A percentile compares a stretch with the other conserved stretches of the same genome.
These are phyloP conservation scores for Cyberlindnera mycetangii DNA, from an alignment of 805 yeast species.

Conservation along the genomic window DNA sequence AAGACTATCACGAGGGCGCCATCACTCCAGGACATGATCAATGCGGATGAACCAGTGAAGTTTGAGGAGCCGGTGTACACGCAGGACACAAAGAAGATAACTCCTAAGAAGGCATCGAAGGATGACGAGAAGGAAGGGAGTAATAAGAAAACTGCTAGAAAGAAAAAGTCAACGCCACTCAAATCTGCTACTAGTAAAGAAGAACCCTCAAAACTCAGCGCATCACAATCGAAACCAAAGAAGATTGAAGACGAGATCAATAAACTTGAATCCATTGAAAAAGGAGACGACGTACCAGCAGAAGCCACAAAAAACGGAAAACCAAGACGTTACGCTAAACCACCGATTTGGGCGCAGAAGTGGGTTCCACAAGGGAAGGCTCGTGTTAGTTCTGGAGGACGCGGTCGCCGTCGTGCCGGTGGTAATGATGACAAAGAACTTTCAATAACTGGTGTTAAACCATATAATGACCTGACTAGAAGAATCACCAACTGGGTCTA, in stretches of 20 bases:
- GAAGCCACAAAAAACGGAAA: conserved; percentile 30
- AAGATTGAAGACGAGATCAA: conserved; percentile 11
- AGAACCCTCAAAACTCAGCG: too few species aligned
- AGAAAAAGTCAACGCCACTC: conserved; percentile 1
- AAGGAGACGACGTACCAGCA: conserved; percentile 9
- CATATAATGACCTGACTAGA: conserved; percentile 77
- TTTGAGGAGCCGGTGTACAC: conserved; percentile 16
- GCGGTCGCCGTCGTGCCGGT: background rate
- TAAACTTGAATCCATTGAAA: conserved; percentile 21
- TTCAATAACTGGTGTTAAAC: conserved; percentile 69
- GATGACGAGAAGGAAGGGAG: background rate
- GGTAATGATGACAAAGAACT: conserved; percentile 2
- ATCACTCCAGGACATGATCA: conserved; percentile 18
- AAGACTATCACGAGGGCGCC: conserved; percentile 19
- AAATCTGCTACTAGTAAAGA: conserved; percentile 1
- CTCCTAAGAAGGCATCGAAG: background rate
- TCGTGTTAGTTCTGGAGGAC: background rate
- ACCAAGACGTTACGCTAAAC: conserved; percentile 59
- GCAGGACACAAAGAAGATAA: conserved; percentile 2
- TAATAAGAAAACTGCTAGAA: background rate
- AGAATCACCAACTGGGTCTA: conserved; percentile 87
- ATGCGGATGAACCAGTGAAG: conserved; percentile 13
- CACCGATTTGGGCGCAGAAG: conserved; percentile 84
- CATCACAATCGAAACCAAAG: background rate
- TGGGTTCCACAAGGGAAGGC: conserved; percentile 46